Evolutionary conservation across 306 rosid species (phyloP), one percentile per base, ranked within the genome.

Genomic region (Fragaria iinumae): DNA sequence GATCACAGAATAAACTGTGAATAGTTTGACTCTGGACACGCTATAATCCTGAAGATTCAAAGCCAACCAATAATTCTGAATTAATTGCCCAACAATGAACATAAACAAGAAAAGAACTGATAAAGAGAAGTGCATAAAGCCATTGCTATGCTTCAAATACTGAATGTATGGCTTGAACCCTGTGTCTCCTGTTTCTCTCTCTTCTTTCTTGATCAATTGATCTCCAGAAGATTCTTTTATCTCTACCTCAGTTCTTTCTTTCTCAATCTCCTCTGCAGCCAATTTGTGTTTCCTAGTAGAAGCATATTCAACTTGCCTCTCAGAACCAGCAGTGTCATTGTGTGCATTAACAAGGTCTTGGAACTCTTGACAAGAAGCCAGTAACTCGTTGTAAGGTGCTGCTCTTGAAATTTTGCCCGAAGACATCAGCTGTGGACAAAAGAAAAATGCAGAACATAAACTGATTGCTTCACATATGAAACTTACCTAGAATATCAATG

Each of bases 311-410:
- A 16, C 73, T 41, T 66, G 81, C 64, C 66, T 80, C 10, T 83
- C 63, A 16, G 87, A 81, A 75, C 84, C 80, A 8, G 81, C 74
- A 45, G 89, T 84, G 56, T 82, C 80, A 65, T 84, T 86, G 81
- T 88, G 89, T 72, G 94, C 89, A 77, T 81, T 84, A 63, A 90
- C 94, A 69, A 88, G 90, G 55, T 88, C 85, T 41, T 77, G 85
- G 81, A 90, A 88, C 76, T 86, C 89, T 63, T 75, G 60, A 85
- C 84, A 77, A 67, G 90, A 77, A 52, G 76, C 67, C 77, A 90
- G 56, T 18, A 86, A 76, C 36, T 80, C 43, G 44, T 86, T 67
- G 56, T 82, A 86, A 45, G 90, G 73, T 59, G 85, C 91, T 57
- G 87, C 83, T 84, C 85, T 73, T 43, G 66, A 74, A 59, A 84